A percentile compares a stretch with the other conserved stretches of the same genome.
Conservation (phyloP, 1,284 basidiomycete species). For the Leucoagaricus sp. region DNA sequence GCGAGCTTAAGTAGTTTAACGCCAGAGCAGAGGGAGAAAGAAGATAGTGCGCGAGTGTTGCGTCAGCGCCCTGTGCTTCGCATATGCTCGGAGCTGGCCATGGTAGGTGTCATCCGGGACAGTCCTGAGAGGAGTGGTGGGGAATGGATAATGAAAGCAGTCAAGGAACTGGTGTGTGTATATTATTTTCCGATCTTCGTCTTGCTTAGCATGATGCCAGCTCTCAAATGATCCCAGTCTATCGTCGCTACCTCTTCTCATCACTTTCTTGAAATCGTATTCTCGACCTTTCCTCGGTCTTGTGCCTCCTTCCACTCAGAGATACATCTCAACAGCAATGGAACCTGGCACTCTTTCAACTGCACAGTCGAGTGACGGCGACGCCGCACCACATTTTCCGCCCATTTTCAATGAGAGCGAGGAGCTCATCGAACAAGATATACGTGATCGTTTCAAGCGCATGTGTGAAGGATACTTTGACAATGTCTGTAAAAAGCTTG, state of each 20-base stretch:
- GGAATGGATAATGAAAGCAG: slow-evolving; percentile 82
- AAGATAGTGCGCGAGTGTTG: slow-evolving; percentile 79
- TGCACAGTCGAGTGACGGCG: slow-evolving; percentile 37
- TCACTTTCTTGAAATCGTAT: slow-evolving; percentile 85
- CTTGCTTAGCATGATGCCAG: slow-evolving; percentile 40
- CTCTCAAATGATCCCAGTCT: slow-evolving; percentile 85
- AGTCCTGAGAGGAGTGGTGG: slow-evolving; percentile 69
- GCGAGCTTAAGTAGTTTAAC: slow-evolving; percentile 59
- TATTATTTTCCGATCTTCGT: slow-evolving; percentile 8
- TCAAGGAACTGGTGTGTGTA: slow-evolving; percentile 77
- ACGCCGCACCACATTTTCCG: slow-evolving; percentile 43
- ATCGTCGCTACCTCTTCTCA: slow-evolving; percentile 81
- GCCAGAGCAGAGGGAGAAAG: slow-evolving; percentile 89
- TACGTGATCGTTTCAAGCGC: slow-evolving; percentile 86
- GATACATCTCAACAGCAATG: slow-evolving; percentile 54
- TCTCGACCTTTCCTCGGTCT: slow-evolving; percentile 81
- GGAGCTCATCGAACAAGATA: slow-evolving; percentile 81
- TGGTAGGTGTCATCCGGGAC: slow-evolving; percentile 82
- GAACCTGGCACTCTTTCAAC: slow-evolving; percentile 57
- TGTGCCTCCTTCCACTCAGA: slow-evolving; percentile 49
- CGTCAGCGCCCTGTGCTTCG: slow-evolving; percentile 87
- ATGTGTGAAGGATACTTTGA: slow-evolving; percentile 96
- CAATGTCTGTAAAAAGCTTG: slow-evolving; percentile 86
- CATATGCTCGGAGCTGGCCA: slow-evolving; percentile 86
- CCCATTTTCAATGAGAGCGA: slow-evolving; percentile 52